These are phyloP conservation scores for Achlya hypogyna DNA, from an alignment of 352 stramenopile species.

Conservation along the genomic window DNA sequence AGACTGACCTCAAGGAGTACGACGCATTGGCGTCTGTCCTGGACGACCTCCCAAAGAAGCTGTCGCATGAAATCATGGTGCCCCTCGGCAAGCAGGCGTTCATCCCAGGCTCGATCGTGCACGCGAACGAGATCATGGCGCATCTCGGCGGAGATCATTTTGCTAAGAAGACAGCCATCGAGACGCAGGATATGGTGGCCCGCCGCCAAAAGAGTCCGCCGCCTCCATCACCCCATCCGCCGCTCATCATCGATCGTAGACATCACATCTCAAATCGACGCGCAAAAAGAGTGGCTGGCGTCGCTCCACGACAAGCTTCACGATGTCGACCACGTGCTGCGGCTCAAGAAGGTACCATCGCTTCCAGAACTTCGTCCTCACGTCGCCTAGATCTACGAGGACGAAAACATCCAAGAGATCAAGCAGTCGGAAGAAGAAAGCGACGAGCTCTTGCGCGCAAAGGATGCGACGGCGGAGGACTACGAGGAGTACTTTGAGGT, in stretches of 20 bases:
- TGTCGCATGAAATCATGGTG: slow-evolving; percentile 74
- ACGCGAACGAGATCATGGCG: slow-evolving; percentile 74
- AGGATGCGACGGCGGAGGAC: slow-evolving; percentile 60
- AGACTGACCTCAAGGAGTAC: slow-evolving; percentile 14
- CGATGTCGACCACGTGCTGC: slow-evolving; percentile 49
- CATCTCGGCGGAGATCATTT: slow-evolving; percentile 78
- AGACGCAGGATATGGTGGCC: slow-evolving; percentile 52
- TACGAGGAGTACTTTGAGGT: slow-evolving; percentile 77
- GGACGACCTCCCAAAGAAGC: slow-evolving; percentile 60
- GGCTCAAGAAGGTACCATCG: slow-evolving; percentile 35
- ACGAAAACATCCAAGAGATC: slow-evolving; percentile 80
- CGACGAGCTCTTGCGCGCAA: slow-evolving; percentile 36
- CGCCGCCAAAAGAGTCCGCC: slow-evolving; percentile 68
- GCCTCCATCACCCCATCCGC: background rate
- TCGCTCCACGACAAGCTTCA: slow-evolving; percentile 52
- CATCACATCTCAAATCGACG: slow-evolving; percentile 40
- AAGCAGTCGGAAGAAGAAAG: slow-evolving; percentile 76
- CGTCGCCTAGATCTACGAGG: slow-evolving; percentile 52
- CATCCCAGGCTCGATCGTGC: slow-evolving; percentile 72
- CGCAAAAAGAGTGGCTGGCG: slow-evolving; percentile 35
- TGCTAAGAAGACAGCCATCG: slow-evolving; percentile 55
- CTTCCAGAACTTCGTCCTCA: background rate
- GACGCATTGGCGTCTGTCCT: slow-evolving; percentile 43
- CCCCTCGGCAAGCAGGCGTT: slow-evolving; percentile 76
- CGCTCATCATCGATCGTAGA: slow-evolving; percentile 24